phyloP scores from a whole-genome alignment of 352 stramenopile genomes.

The Pythium rhizo-oryzae region DNA sequence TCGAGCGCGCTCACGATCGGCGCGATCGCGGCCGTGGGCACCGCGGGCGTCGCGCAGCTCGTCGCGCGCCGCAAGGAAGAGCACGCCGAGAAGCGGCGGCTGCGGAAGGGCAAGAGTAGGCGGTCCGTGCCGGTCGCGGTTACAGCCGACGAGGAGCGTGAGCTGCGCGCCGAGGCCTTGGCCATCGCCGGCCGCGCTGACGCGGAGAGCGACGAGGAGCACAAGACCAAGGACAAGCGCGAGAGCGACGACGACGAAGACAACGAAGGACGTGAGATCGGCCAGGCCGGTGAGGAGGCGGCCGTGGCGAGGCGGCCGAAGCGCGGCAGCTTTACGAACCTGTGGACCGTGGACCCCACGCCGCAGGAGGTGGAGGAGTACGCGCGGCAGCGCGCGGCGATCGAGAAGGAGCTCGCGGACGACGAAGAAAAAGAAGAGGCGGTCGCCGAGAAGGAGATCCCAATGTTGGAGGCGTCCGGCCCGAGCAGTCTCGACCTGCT shows the following conservation, averaged over 20 bases:
- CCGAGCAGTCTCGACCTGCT: conserved; percentile 21
- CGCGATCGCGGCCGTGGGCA: conserved; percentile 43
- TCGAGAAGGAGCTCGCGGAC: conserved; percentile 23
- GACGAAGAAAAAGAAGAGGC: conserved; percentile 11
- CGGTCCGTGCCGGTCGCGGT: conserved; percentile 34
- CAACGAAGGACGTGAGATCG: not conserved
- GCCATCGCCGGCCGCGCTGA: conserved; percentile 22
- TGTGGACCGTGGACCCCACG: conserved; percentile 27
- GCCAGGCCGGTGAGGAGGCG: not conserved
- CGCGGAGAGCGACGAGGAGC: conserved; percentile 13
- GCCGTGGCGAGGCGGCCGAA: not conserved
- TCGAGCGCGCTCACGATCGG: conserved; percentile 51
- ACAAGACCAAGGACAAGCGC: conserved; percentile 1
- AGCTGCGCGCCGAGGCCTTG: conserved; percentile 23
- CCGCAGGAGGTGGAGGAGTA: conserved; percentile 20
- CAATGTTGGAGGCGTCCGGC: not conserved
- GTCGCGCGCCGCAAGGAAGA: conserved; percentile 39
- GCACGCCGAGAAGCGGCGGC: conserved; percentile 15
- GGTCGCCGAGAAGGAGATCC: not conserved
- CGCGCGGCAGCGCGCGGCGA: conserved; percentile 19
- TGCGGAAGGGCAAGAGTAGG: conserved; percentile 24
- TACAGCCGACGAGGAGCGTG: conserved; percentile 9
- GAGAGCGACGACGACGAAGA: not conserved
- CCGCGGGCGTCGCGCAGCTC: conserved; percentile 50
- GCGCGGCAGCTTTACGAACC: conserved; percentile 41